Evolutionary conservation across 2,329 filamentous ascomycete genomes (phyloP), one percentile per base, ranked within the genome.

Genomic region (Xylaria sp.): DNA sequence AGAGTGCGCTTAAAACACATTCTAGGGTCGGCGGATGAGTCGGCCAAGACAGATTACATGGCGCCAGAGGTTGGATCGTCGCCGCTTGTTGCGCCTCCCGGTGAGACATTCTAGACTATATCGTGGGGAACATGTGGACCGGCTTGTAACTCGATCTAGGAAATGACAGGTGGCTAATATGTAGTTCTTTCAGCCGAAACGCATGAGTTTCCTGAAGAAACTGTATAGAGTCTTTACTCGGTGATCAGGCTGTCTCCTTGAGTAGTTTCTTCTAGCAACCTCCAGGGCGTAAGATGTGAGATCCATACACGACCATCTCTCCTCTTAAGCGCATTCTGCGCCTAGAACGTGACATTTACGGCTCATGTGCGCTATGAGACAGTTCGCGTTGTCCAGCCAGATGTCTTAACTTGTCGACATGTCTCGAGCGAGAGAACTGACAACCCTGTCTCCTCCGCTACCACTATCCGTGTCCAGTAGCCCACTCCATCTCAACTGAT

Each of bases 71-170:
- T 25, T 55, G 31, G 39, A 56, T 18, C 39, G 34, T 48, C n/a
- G 60, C 60, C 56, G 61, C 64, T 64, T 34, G 18, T 48, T 63
- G 64, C 54, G 23, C 54, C 18, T 20, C 37, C 28, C 12, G 55
- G 55, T 64, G 65, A 69, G 64, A 69, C 64, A 69, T 51, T 28
- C 10, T 58, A 28, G 28, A 52, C 46, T 48, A 25, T 13, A 57
- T 60, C 39, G 54, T 20, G 52, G 25, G 25, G 20, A 44, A 20
- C 31, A 20, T 31, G 39, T 51, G 20, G 39, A 51, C n/a, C 18
- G 10, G 23, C n/a, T 34, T 28, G 4, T 28, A 28, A 28, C 28
- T 28, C 28, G 28, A 28, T 28, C 28, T 28, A 28, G 28, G 28
- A 28, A 28, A 28, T 6, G 28, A 28, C 28, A 28, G 28, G 28